phyloP scores from a whole-genome alignment of 176 grass and related monocot species.

The Pharus latifolius region DNA sequence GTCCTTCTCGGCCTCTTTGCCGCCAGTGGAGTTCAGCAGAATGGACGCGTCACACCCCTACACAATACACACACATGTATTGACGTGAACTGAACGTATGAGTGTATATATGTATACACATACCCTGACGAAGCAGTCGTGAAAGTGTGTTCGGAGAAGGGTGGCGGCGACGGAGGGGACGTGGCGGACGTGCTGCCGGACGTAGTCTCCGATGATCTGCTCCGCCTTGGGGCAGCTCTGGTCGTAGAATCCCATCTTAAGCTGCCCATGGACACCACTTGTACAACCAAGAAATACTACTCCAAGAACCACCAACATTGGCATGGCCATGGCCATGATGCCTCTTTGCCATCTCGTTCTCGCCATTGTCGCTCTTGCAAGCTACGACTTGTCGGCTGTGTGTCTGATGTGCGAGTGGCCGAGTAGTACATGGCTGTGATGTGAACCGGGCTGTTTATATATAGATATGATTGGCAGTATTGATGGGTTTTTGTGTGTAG shows the following conservation, averaged over 20 bases:
- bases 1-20: slow-evolving; percentile 57
- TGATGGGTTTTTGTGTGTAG: no score
- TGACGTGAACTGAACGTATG: background rate
- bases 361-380: background rate
- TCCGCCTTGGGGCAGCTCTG: slow-evolving; percentile 66
- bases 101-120: background rate
- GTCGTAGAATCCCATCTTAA: slow-evolving; percentile 67
- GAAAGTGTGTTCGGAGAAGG: slow-evolving; percentile 78
- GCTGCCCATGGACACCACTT: slow-evolving; percentile 1
- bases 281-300: background rate
- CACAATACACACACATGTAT: background rate
- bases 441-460: background rate
- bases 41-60: slow-evolving; percentile 86
- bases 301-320: background rate
- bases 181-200: slow-evolving; percentile 60
- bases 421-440: background rate
- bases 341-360: background rate
- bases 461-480: background rate
- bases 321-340: background rate
- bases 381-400: background rate
- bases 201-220: slow-evolving; percentile 53
- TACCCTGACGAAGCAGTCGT: slow-evolving; percentile 96
- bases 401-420: background rate
- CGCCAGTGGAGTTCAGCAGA: slow-evolving; percentile 59
- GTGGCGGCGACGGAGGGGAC: slow-evolving; percentile 70